Percentiles rank a stretch among this genome's conserved stretches.
Evolutionary conservation across 768 basidiomycete genomes (phyloP).

Genomic region (Tricholoma furcatifolium): DNA sequence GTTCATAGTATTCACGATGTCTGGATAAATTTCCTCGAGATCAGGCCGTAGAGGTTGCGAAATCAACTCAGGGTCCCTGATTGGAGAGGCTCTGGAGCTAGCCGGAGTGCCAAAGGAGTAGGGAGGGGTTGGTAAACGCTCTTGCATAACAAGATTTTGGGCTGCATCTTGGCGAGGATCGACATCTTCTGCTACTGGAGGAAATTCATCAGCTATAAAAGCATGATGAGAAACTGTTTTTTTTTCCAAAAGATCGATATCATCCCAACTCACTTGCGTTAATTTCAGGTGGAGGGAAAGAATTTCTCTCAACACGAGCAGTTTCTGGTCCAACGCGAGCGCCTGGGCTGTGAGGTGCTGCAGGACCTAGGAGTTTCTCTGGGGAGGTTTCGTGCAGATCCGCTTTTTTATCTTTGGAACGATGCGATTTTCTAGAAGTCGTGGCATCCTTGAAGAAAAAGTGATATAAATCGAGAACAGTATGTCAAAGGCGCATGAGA

Average conservation of each 20-base stretch:
- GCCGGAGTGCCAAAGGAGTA: slow-evolving; percentile 16
- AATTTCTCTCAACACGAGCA: not conserved
- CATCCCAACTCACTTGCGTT: not conserved
- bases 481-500: not conserved
- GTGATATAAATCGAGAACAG: not conserved
- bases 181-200: not conserved
- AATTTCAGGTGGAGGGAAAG: not conserved
- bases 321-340: not conserved
- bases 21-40: slow-evolving; percentile 6
- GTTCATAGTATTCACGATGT: slow-evolving; percentile 16
- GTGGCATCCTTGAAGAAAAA: too few relatives aligned
- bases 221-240: not conserved
- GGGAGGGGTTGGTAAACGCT: not conserved
- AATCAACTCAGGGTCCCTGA: not conserved
- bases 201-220: not conserved
- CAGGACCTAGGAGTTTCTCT: too few relatives aligned
- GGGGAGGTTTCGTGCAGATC: too few relatives aligned
- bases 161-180: not conserved
- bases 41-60: not conserved
- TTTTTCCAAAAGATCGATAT: not conserved
- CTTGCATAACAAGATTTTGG: not conserved
- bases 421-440: too few relatives aligned
- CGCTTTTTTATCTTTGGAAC: too few relatives aligned
- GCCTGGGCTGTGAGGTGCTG: too few relatives aligned
- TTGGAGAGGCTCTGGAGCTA: slow-evolving; percentile 13